Base-by-base conservation (phyloP, 2,329 filamentous ascomycete genomes). In the Aspergillus quadricinctus region DNA sequence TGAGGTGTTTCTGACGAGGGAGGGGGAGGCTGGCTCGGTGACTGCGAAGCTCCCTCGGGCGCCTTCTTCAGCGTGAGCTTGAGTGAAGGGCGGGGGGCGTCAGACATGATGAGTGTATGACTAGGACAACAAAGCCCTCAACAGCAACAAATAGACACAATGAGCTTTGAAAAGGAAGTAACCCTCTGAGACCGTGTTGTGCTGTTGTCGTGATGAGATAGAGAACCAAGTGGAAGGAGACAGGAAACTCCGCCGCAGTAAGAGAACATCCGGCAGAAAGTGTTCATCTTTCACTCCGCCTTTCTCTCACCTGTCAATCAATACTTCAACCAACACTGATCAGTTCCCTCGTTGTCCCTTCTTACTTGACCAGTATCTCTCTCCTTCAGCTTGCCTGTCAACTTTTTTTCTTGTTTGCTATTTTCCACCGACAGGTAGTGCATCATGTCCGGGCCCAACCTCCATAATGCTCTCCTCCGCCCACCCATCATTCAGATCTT, bases 401-500 rank as follows among this genome's bases (percentile, higher is more conserved):
- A n/a, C n/a, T 45, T 7, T 46, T 29, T 6, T 35, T 45, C 37
- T 23, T 28, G 3, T 3, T 41, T 27, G 8, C 48, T 10, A 21
- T 3, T 1, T 25, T 49, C 10, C 23, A 29, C 28, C 29, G 19
- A 29, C 29, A 28, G 21, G 43, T 5, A 46, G 19, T 27, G 43
- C 63, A 75, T 62, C 68, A 81, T 80, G 73, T 75, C 78, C 17
- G 73, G 76, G 48, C 72, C 75, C 55, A 74, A 78, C 59, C 78
- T 89, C 50, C 83, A 88, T 76, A 88, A 90, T 74, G 88, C 89
- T 58, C 87, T 96, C 61, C 82, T 97, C 56, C 90, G 92, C 45
- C 93, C 93, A 1, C 87, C 88, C 49, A 85, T 97, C 58, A 85
- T 97, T 56, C 92, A 97, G 75, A 93, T 96, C 67, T 85, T 97